These are phyloP conservation scores for Anisodus tanguticus DNA, from an alignment of 257 asterid species.

Conservation along the genomic window DNA sequence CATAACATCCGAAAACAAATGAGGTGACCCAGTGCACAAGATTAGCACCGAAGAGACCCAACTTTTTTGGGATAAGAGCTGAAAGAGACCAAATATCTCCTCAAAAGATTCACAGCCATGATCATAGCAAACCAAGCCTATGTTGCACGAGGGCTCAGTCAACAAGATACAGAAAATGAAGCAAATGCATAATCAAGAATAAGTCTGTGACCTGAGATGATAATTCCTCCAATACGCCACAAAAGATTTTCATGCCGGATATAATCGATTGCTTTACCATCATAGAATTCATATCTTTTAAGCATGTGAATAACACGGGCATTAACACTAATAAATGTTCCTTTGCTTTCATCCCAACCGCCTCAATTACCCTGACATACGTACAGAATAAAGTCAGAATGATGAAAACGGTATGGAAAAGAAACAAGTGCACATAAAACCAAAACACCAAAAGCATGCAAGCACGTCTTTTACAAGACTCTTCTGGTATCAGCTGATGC, in stretches of 20 bases:
- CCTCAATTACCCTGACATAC: constrained; percentile 80
- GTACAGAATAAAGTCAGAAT: constrained; percentile 33
- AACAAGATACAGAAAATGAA: background rate
- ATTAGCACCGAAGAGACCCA: background rate
- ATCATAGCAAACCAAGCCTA: background rate
- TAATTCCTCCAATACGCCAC: constrained; percentile 71
- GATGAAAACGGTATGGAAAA: constrained; percentile 10
- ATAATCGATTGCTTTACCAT: constrained; percentile 79
- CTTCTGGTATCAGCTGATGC: background rate
- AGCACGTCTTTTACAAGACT: background rate
- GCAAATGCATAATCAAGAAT: constrained; percentile 26
- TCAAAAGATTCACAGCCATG: constrained; percentile 13
- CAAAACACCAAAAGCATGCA: constrained; percentile 4
- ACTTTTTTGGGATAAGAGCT: background rate
- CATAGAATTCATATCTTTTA: constrained; percentile 62
- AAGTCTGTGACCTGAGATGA: constrained; percentile 72
- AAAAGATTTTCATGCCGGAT: constrained; percentile 70
- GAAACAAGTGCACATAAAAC: background rate
- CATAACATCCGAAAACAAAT: background rate
- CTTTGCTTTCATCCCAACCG: constrained; percentile 66
- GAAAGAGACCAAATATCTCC: constrained; percentile 6
- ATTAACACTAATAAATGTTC: constrained; percentile 64
- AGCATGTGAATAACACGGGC: constrained; percentile 66
- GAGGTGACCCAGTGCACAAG: background rate
- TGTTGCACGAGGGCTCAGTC: background rate